Evolutionary conservation across 2,329 filamentous ascomycete species (phyloP).

Genomic region (Onygenales sp.): DNA sequence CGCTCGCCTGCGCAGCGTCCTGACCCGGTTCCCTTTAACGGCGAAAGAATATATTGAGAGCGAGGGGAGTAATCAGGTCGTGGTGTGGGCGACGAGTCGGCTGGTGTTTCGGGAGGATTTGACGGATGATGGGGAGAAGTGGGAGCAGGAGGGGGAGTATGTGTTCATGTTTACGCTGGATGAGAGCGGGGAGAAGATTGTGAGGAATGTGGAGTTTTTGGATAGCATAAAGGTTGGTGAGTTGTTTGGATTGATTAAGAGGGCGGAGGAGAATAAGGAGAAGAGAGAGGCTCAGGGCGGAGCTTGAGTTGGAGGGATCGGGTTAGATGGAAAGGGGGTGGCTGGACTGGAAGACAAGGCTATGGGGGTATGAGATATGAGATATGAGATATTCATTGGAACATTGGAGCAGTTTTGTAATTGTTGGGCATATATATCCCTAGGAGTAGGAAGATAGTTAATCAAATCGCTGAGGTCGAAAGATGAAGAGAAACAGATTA

Average conservation of each 20-base stretch:
- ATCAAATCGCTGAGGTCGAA: no score
- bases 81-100: conserved; percentile 7
- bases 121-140: not conserved
- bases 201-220: conserved; percentile 6
- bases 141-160: conserved; percentile 4
- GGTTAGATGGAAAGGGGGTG: no score
- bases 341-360: no score
- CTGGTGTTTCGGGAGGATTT: not conserved
- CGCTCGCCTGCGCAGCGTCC: not conserved
- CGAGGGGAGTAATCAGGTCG: conserved; percentile 7
- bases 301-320: no score
- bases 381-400: no score
- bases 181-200: conserved; percentile 6
- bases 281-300: no score
- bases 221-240: conserved; percentile 6
- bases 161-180: conserved; percentile 10
- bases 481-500: no score
- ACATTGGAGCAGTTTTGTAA: no score
- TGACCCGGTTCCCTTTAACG: conserved; percentile 4
- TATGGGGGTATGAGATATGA: no score
- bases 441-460: no score
- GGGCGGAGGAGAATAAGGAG: conserved; percentile 3
- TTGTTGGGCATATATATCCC: no score
- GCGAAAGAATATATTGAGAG: conserved; percentile 6
- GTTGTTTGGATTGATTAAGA: conserved; percentile 6